Conservation (phyloP, 768 basidiomycete genomes). For the Lactarius psammicola region DNA sequence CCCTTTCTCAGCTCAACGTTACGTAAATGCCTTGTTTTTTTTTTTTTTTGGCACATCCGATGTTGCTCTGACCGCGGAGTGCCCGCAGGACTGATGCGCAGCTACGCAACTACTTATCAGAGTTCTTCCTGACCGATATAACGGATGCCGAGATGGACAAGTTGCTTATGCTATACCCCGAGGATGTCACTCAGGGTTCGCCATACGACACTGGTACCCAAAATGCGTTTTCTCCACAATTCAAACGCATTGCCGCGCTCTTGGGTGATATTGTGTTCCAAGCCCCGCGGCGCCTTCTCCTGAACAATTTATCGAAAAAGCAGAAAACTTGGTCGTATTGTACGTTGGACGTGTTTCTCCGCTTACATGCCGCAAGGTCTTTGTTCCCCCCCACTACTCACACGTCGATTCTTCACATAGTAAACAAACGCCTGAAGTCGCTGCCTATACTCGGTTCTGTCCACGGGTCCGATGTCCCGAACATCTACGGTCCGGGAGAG, state of each 20-base stretch:
- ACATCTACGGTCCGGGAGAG: conserved; percentile 20
- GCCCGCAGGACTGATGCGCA: conserved; percentile 25
- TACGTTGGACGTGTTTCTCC: conserved; percentile 30
- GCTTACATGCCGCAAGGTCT: not conserved
- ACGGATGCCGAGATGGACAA: conserved; percentile 17
- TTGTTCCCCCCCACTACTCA: not conserved
- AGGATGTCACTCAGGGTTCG: conserved; percentile 31
- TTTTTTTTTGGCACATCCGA: too few relatives aligned
- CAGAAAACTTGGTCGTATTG: conserved; percentile 39
- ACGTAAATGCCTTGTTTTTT: conserved; percentile 28
- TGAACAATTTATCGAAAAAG: conserved; percentile 34
- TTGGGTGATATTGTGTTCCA: conserved; percentile 41
- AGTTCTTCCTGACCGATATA: conserved; percentile 10
- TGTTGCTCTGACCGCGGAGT: too few relatives aligned
- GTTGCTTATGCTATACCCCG: conserved; percentile 23
- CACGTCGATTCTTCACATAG: conserved; percentile 29
- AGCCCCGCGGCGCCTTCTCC: conserved; percentile 39
- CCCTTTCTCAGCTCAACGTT: conserved; percentile 29
- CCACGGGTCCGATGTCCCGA: conserved; percentile 17
- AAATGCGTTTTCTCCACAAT: conserved; percentile 36
- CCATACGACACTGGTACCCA: conserved; percentile 33
- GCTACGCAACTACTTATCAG: conserved; percentile 16
- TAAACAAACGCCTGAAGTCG: conserved; percentile 37
- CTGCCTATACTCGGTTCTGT: conserved; percentile 33
- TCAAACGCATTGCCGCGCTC: conserved; percentile 41